phyloP scores from a whole-genome alignment of 345 rosid genomes.

The Heritiera littoralis region DNA sequence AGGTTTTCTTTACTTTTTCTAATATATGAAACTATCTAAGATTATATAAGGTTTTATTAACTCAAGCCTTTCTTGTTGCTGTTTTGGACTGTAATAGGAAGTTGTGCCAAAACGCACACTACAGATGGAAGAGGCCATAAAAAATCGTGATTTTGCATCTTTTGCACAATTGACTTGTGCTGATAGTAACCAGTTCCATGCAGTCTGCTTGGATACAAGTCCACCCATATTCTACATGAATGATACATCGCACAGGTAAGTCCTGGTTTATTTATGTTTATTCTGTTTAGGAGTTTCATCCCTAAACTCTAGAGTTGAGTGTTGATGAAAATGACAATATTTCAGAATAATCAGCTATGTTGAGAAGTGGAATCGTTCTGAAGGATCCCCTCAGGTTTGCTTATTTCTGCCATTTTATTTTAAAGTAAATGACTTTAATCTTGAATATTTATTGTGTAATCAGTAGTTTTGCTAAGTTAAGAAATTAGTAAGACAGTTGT shows the following conservation, averaged over 20 bases:
- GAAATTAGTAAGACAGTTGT: neutral
- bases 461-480: neutral
- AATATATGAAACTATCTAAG: neutral
- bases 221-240: conserved; percentile 99
- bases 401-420: conserved; percentile 5
- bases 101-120: conserved; percentile 75
- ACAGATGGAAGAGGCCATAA: conserved; percentile 86
- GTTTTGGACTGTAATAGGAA: conserved; percentile 48
- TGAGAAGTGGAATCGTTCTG: conserved; percentile 85
- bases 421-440: neutral
- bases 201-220: conserved; percentile 86
- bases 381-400: conserved; percentile 77
- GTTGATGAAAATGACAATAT: conserved; percentile 12
- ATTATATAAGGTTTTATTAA: neutral
- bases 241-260: conserved; percentile 92
- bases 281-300: neutral
- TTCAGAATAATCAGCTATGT: conserved; percentile 78
- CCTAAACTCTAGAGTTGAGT: conserved; percentile 10
- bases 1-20: neutral
- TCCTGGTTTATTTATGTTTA: conserved; percentile 8
- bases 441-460: neutral
- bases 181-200: conserved; percentile 98
- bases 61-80: neutral
- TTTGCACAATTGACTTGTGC: conserved; percentile 78
- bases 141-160: conserved; percentile 67